phyloP scores from a whole-genome alignment of 2,329 filamentous ascomycete genomes.

The Cladosporium sp. region DNA sequence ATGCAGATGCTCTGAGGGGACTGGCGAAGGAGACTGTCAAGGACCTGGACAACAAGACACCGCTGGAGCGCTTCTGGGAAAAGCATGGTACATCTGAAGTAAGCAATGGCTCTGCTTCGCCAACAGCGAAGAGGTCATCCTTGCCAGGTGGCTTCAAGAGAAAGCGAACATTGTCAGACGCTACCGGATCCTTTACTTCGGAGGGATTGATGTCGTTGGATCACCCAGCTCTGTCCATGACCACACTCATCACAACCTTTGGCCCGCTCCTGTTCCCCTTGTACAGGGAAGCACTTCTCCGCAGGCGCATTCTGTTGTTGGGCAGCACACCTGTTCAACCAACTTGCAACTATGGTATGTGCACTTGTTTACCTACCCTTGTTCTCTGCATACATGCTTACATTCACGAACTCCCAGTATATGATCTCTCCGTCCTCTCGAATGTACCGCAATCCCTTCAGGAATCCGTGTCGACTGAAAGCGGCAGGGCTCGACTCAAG shows the following conservation, averaged over 20 bases:
- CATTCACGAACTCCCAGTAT: conserved; percentile 63
- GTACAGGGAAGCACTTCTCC: conserved; percentile 76
- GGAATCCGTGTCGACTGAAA: conserved; percentile 57
- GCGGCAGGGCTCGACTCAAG: conserved; percentile 42
- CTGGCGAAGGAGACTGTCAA: conserved; percentile 65
- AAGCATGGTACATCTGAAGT: conserved; percentile 25
- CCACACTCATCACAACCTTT: conserved; percentile 72
- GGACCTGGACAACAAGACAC: conserved; percentile 56
- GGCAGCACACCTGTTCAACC: conserved; percentile 79
- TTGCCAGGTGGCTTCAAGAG: conserved; percentile 10
- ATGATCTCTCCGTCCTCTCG: conserved; percentile 86
- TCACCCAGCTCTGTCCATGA: conserved; percentile 82
- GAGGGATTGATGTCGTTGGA: conserved; percentile 67
- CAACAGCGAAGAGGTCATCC: background rate
- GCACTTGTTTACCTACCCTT: too few species aligned
- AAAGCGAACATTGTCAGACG: conserved; percentile 43
- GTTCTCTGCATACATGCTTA: background rate
- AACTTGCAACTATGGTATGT: conserved; percentile 50
- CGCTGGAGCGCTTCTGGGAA: conserved; percentile 79
- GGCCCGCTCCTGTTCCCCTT: conserved; percentile 90
- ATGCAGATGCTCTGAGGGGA: conserved; percentile 69
- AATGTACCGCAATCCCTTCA: conserved; percentile 74
- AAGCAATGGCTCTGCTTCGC: conserved; percentile 18
- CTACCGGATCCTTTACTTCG: conserved; percentile 52
- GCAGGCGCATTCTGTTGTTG: conserved; percentile 83